A percentile compares a stretch with the other conserved stretches of the same genome.
Evolutionary conservation across 1,284 basidiomycete genomes (phyloP).

Genomic region (Marasmius sp.): DNA sequence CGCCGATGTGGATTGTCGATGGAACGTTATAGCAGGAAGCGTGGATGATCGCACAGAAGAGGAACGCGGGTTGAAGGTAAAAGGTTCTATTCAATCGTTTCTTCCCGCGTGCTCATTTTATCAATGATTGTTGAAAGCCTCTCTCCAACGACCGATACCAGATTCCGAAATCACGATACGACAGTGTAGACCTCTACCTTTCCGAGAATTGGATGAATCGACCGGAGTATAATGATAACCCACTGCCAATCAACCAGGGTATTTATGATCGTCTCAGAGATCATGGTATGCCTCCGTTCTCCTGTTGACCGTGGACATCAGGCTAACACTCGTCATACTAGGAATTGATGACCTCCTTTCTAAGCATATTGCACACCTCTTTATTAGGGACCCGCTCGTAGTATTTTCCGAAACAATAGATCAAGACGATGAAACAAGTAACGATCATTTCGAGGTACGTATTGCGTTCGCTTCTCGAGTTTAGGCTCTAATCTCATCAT

Average conservation of each 20-base stretch:
- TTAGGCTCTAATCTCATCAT: conserved; percentile 8
- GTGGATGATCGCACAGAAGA: conserved; percentile 97
- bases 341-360: conserved; percentile 89
- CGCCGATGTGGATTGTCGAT: conserved; percentile 95
- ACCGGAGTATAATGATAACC: conserved; percentile 91
- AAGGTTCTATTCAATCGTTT: not conserved
- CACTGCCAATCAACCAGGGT: conserved; percentile 76
- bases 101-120: conserved; percentile 6
- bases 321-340: conserved; percentile 26
- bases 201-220: conserved; percentile 86
- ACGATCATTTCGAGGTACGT: conserved; percentile 92
- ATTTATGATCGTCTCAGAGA: conserved; percentile 73
- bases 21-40: conserved; percentile 97
- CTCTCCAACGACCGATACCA: conserved; percentile 70
- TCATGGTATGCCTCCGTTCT: conserved; percentile 54
- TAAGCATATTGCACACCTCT: conserved; percentile 92
- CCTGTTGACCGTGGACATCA: not conserved
- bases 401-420: conserved; percentile 94
- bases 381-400: conserved; percentile 97
- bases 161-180: conserved; percentile 97
- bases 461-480: not conserved
- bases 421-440: conserved; percentile 85
- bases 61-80: conserved; percentile 85
- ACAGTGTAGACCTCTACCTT: conserved; percentile 93
- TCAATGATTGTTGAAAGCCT: conserved; percentile 49